Conservation (phyloP, 1,139 yeast genomes). For the Hyphopichia fennica region DNA sequence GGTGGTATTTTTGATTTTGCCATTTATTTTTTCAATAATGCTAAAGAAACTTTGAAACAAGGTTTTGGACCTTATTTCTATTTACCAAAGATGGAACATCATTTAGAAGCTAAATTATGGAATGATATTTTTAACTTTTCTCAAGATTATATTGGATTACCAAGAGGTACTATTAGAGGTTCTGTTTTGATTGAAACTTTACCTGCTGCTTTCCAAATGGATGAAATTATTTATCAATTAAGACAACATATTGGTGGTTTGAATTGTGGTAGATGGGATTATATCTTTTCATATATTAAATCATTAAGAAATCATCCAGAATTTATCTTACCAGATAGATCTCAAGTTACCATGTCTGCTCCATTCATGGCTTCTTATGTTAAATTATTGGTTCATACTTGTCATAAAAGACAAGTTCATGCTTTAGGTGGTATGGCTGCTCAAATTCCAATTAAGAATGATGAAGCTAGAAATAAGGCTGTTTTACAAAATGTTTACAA, state of each 20-base stretch:
- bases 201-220: slow-evolving; percentile 34
- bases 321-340: slow-evolving; percentile 26
- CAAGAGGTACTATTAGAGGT: slow-evolving; percentile 28
- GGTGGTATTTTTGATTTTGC: slow-evolving; percentile 81
- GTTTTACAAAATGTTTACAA: slow-evolving; percentile 73
- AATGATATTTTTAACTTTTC: slow-evolving; percentile 27
- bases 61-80: slow-evolving; percentile 65
- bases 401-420: slow-evolving; percentile 30
- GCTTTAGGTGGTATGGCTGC: slow-evolving; percentile 36
- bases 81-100: slow-evolving; percentile 32
- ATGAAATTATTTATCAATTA: slow-evolving; percentile 29
- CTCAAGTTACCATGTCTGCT: slow-evolving; percentile 26
- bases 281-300: slow-evolving; percentile 28
- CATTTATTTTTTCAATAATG: slow-evolving; percentile 73
- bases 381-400: slow-evolving; percentile 25
- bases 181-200: slow-evolving; percentile 31
- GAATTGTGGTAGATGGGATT: slow-evolving; percentile 34
- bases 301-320: slow-evolving; percentile 23
- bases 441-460: slow-evolving; percentile 74
- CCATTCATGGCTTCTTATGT: slow-evolving; percentile 29
- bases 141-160: slow-evolving; percentile 21
- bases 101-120: slow-evolving; percentile 31
- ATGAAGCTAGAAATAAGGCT: slow-evolving; percentile 58
- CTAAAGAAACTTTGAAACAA: slow-evolving; percentile 54
- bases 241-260: slow-evolving; percentile 28